Conservation (phyloP, 371 early-diverging fungal species). For the Mortierella sp. region DNA sequence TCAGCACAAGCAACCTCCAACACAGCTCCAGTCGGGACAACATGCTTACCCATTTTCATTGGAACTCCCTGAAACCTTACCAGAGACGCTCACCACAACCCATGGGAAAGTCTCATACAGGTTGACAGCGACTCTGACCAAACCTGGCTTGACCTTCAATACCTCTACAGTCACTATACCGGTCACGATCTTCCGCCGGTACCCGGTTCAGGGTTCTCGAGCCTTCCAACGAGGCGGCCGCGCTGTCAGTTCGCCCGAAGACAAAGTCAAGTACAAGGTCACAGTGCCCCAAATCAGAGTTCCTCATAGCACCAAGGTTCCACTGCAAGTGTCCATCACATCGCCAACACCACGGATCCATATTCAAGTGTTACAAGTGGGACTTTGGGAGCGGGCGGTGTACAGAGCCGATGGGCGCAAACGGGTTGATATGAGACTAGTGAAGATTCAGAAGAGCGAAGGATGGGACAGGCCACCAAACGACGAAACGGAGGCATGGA, state of each 20-base stretch:
- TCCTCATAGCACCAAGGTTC: constrained; percentile 40
- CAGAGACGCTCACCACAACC: constrained; percentile 53
- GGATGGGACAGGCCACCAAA: constrained; percentile 33
- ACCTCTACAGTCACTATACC: constrained; percentile 26
- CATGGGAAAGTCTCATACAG: constrained; percentile 54
- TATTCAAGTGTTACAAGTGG: constrained; percentile 43
- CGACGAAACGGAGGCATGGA: constrained; percentile 25
- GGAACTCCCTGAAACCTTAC: constrained; percentile 53
- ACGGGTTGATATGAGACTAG: constrained; percentile 44
- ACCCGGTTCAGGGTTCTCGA: constrained; percentile 24
- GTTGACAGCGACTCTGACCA: constrained; percentile 46
- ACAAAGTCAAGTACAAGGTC: constrained; percentile 45
- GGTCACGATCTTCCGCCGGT: constrained; percentile 43
- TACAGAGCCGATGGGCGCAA: constrained; percentile 45
- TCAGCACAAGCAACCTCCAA: constrained; percentile 47
- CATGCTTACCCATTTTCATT: constrained; percentile 58
- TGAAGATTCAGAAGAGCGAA: constrained; percentile 53
- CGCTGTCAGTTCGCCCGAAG: constrained; percentile 16
- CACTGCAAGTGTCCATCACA: constrained; percentile 45
- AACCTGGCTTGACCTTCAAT: constrained; percentile 45
- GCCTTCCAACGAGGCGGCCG: constrained; percentile 38
- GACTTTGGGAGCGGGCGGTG: constrained; percentile 45
- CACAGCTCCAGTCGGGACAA: constrained; percentile 51
- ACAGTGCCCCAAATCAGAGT: constrained; percentile 41
- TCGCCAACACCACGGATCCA: constrained; percentile 15